Conservation (phyloP, 805 yeast species). For the Kluyveromyces aestuarii region DNA sequence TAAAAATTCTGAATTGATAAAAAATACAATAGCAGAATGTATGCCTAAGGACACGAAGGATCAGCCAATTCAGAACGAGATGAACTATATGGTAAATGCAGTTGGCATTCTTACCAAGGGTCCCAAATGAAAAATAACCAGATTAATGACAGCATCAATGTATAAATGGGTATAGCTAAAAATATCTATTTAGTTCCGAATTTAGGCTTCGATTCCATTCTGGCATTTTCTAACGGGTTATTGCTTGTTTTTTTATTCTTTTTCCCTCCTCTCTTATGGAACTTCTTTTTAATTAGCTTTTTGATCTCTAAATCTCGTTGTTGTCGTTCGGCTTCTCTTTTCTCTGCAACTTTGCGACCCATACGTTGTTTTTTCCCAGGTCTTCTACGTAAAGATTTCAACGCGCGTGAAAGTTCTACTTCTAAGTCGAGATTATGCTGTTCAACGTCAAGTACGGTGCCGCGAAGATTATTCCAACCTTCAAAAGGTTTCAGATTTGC, state of each 20-base stretch:
- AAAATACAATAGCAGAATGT: slow-evolving; percentile 13
- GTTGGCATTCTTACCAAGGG: slow-evolving; percentile 8
- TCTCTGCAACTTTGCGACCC: slow-evolving; percentile 18
- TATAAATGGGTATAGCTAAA: neutral
- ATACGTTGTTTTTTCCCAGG: slow-evolving; percentile 27
- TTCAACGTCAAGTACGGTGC: slow-evolving; percentile 9
- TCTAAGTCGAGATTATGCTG: slow-evolving; percentile 15
- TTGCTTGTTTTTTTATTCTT: slow-evolving; percentile 22
- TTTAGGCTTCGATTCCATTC: slow-evolving; percentile 7
- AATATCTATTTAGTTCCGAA: slow-evolving; percentile 11
- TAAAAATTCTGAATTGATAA: slow-evolving; percentile 14
- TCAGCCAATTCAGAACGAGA: slow-evolving; percentile 8
- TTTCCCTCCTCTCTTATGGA: slow-evolving; percentile 30
- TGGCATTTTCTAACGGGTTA: slow-evolving; percentile 16
- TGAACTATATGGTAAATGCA: slow-evolving; percentile 18
- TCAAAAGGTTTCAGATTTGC: slow-evolving; percentile 3
- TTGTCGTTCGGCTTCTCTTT: slow-evolving; percentile 18
- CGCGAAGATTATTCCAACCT: slow-evolving; percentile 10
- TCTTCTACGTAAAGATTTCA: slow-evolving; percentile 15
- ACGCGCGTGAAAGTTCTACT: slow-evolving; percentile 5
- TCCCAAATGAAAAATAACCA: neutral
- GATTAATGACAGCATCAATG: neutral
- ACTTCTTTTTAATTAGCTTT: slow-evolving; percentile 24
- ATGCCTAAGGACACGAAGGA: slow-evolving; percentile 8
- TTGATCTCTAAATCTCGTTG: slow-evolving; percentile 15